Conservation (phyloP, 2,329 filamentous ascomycete species). For the Hymenoscyphus fraxineus region DNA sequence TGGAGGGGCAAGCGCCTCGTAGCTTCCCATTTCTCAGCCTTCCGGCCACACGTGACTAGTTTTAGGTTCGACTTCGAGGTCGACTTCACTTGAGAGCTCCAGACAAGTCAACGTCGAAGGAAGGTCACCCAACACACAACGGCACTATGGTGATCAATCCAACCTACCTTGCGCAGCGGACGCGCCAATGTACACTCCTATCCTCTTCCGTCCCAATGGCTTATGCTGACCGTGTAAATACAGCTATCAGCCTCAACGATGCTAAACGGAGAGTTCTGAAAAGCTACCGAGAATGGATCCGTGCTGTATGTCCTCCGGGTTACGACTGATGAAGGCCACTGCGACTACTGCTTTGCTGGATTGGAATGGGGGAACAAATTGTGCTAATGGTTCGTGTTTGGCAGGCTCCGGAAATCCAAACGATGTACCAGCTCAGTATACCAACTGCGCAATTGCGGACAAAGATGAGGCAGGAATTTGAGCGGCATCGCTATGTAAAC, state of each 20-base stretch:
- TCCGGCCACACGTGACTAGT: slow-evolving; percentile 14
- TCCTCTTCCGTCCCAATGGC: slow-evolving; percentile 13
- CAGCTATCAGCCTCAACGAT: slow-evolving; percentile 86
- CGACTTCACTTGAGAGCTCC: slow-evolving; percentile 24
- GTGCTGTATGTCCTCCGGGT: slow-evolving; percentile 65
- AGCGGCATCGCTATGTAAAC: slow-evolving; percentile 88
- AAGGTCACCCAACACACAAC: slow-evolving; percentile 12
- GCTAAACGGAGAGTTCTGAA: slow-evolving; percentile 81
- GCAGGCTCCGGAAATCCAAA: slow-evolving; percentile 93
- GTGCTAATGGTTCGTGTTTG: slow-evolving; percentile 18
- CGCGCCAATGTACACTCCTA: slow-evolving; percentile 65
- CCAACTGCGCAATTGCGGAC: slow-evolving; percentile 85
- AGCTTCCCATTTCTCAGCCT: slow-evolving; percentile 21
- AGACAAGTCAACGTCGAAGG: slow-evolving; percentile 2
- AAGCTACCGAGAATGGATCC: slow-evolving; percentile 93
- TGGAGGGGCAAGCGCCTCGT: slow-evolving; percentile 3
- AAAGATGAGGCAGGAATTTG: slow-evolving; percentile 94
- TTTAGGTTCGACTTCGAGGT: background rate
- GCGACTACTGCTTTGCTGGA: background rate
- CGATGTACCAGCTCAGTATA: slow-evolving; percentile 91
- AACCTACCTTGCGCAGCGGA: slow-evolving; percentile 82
- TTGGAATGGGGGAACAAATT: background rate
- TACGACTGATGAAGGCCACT: background rate
- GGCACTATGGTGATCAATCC: slow-evolving; percentile 77
- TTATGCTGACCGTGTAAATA: slow-evolving; percentile 43